Evolutionary conservation across 179 eudicot species (phyloP).

Genomic region (Beta macrorhiza): DNA sequence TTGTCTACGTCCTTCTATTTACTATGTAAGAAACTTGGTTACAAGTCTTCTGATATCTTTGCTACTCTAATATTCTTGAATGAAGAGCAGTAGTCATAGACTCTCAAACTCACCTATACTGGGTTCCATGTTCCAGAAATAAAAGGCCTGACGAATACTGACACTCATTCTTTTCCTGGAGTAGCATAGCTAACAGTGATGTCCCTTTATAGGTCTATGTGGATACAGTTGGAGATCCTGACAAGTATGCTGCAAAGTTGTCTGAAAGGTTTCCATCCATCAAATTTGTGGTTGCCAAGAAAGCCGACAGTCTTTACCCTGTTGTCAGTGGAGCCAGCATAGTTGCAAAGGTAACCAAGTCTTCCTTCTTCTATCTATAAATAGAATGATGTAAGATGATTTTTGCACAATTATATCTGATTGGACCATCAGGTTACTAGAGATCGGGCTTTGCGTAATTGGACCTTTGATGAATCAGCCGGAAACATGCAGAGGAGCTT

Average conservation of each 20-base stretch:
- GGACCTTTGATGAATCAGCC: constrained; percentile 85
- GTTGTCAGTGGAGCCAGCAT: constrained; percentile 99
- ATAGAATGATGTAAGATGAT: constrained; percentile 16
- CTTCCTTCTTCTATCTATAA: constrained; percentile 7
- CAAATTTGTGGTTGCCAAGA: constrained; percentile 95
- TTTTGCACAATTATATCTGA: constrained; percentile 6
- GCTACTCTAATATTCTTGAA: neutral
- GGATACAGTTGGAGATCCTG: constrained; percentile 96
- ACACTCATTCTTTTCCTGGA: neutral
- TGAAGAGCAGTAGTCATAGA: neutral
- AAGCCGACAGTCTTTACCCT: constrained; percentile 98
- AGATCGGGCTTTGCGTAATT: constrained; percentile 75
- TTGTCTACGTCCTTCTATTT: too few species aligned
- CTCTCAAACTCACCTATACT: neutral
- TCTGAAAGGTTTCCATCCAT: constrained; percentile 78
- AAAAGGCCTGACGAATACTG: neutral
- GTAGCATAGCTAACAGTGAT: constrained; percentile 19
- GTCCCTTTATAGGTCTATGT: constrained; percentile 65
- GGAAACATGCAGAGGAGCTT: constrained; percentile 67
- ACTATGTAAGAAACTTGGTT: too few species aligned
- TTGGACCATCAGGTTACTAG: constrained; percentile 71
- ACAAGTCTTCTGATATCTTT: too few species aligned
- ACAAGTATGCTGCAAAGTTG: constrained; percentile 64
- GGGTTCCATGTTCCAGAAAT: neutral
- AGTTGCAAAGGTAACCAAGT: constrained; percentile 74